phyloP scores from a whole-genome alignment of 257 asterid genomes.

The Knoxia roxburghii region DNA sequence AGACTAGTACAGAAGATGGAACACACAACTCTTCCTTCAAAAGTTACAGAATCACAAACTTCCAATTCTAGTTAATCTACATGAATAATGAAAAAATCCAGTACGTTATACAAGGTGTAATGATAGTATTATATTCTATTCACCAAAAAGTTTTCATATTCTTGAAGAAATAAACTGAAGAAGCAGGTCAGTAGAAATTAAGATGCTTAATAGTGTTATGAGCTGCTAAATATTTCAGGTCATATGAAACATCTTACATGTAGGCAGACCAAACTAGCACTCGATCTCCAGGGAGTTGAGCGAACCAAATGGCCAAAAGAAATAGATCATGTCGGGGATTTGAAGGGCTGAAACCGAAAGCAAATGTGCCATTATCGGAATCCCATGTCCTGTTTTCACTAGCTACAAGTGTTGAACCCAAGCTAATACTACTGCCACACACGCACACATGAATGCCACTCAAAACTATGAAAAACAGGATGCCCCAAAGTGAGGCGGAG shows the following conservation, averaged over 20 bases:
- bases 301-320: constrained; percentile 72
- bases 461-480: constrained; percentile 19
- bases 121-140: too few relatives aligned
- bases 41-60: neutral
- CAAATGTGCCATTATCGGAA: constrained; percentile 72
- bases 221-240: neutral
- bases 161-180: neutral
- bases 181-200: neutral
- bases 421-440: constrained; percentile 35
- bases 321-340: constrained; percentile 31
- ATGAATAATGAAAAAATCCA: neutral
- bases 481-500: constrained; percentile 16
- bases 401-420: constrained; percentile 61
- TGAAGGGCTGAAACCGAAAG: constrained; percentile 57
- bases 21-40: constrained; percentile 10
- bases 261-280: constrained; percentile 74
- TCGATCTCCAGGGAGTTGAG: constrained; percentile 65
- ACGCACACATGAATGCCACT: constrained; percentile 23
- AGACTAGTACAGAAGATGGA: constrained; percentile 35
- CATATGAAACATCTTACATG: constrained; percentile 39
- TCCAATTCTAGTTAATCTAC: neutral
- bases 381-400: constrained; percentile 58
- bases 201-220: too few relatives aligned
- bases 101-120: too few relatives aligned
- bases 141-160: too few relatives aligned